Base-by-base conservation (phyloP, 73 alveolate genomes). In the Symbiodinium natans region DNA sequence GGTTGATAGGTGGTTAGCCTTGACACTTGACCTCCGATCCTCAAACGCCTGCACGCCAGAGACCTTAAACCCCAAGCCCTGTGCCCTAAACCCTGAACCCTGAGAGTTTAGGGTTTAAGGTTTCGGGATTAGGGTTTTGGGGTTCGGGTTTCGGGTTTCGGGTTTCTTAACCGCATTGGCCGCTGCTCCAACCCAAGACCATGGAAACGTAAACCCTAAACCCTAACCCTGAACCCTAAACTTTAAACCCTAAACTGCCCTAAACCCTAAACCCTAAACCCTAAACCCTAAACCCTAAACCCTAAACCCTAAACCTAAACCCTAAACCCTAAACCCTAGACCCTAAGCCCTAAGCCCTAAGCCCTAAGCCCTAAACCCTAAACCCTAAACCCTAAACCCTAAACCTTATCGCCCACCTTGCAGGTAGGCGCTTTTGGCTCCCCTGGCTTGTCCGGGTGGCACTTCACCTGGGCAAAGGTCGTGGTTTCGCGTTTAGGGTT, bases 361-460 rank as follows among this genome's bases (percentile, higher is more conserved):
- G 31, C 36, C 39, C 77, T 21, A 63, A 63, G 1, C 34, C 36
- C 77, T 63, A 27, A 63, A 63, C 1, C 77, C 13, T 0, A 27
- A 27, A 27, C 77, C 77, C 8, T 3, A 25, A 21, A 25, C 77
- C 77, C 38, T 6, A 63, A 23, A 29, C 17, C 3, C 71, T 29
- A 10, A 52, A 21, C 71, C 1, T 10, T 21, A 15, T 29, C 48
- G 36, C 39, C 9, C 17, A 52, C 93, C 54, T 48, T 86, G 93
- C 93, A 86, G 21, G 82, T 31, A 63, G 93, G 93, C 10, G 93
- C 40, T 23, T 86, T 46, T 3, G 93, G 93, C 56, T 29, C 80
- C 52, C 93, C 93, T 1, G 93, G 93, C 56, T 86, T 86, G 83
- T 86, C 93, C 15, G 82, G 59, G n/a, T 86, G 82, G 56, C 82